A percentile compares a stretch with the other conserved stretches of the same genome.
Conservation (phyloP, 495 filamentous ascomycete genomes). For the Cetradonia linearis region DNA sequence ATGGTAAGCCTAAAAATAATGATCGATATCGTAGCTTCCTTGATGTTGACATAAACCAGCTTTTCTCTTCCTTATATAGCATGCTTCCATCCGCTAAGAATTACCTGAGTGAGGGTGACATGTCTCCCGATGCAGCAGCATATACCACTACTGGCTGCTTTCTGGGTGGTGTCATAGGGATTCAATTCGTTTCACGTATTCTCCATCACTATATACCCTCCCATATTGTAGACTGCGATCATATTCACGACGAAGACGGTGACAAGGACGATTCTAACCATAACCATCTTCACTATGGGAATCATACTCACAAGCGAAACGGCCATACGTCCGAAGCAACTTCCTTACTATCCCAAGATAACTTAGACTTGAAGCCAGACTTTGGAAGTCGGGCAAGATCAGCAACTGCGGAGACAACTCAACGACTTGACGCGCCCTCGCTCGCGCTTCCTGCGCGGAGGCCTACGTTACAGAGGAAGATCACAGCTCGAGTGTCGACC, state of each 20-base stretch:
- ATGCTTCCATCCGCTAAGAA: conserved; percentile 80
- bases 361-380: conserved; percentile 5
- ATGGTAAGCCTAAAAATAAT: conserved; percentile 52
- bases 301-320: conserved; percentile 14
- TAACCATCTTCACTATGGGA: conserved; percentile 21
- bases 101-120: conserved; percentile 60
- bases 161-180: conserved; percentile 69
- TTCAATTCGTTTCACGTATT: conserved; percentile 67
- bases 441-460: conserved; percentile 17
- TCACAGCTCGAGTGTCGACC: conserved; percentile 45
- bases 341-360: conserved; percentile 33
- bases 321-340: conserved; percentile 33
- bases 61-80: conserved; percentile 87
- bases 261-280: conserved; percentile 25
- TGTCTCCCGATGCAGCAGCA: conserved; percentile 54
- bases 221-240: conserved; percentile 88
- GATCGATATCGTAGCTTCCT: neutral
- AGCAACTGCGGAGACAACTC: conserved; percentile 8
- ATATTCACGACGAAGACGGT: conserved; percentile 55
- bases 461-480: conserved; percentile 34
- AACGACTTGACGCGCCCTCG: conserved; percentile 2
- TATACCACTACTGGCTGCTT: conserved; percentile 71
- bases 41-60: conserved; percentile 37
- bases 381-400: conserved; percentile 8
- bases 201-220: conserved; percentile 80